Evolutionary conservation across 116 monocot species (phyloP), one percentile per base, ranked within the genome.

Genomic region (Cymodocea nodosa): DNA sequence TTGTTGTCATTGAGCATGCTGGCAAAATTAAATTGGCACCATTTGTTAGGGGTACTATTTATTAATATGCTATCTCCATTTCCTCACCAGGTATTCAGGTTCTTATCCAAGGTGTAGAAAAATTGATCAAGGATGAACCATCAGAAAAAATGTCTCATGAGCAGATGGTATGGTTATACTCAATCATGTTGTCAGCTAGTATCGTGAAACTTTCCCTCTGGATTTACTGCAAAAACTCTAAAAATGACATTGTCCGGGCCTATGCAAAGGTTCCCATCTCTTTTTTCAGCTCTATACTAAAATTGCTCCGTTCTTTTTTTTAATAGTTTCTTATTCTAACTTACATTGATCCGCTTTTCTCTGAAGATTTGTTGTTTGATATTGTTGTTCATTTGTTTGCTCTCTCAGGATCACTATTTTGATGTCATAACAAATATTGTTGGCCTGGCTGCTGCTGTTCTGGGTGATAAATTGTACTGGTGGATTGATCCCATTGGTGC

Each of bases 401-500:
- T 62, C 50, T 1, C 4, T 16, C 73, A 97, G 97, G 97, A 91
- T 71, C 97, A 97, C 76, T 97, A 83, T 80, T 97, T 88, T 68
- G 97, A 97, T 76, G 97, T 97, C 63, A 85, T 97, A 14, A 91
- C 97, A 17, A 97, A 97, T 71, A 74, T 87, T 36, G 75, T 85
- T 56, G 97, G 97, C 16, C 69, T 97, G 74, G 81, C 76, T 67
- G 91, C 97, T 78, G 87, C 95, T 56, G 73, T 84, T 79, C 84
- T 92, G 65, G 98, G 81, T 14, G 85, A 92, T 75, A 86, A 78
- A 68, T 89, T 78, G 66, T 92, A 79, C 70, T 89, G 89, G 92
- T 89, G 92, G 89, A 92, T 98, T 57, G 98, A 98, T 23, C 98
- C 92, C 51, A 63, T 66, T 25, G 98, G 98, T 5, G 98, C 98